Evolutionary conservation across 768 basidiomycete genomes (phyloP).

Genomic region (Pleurotus giganteus): DNA sequence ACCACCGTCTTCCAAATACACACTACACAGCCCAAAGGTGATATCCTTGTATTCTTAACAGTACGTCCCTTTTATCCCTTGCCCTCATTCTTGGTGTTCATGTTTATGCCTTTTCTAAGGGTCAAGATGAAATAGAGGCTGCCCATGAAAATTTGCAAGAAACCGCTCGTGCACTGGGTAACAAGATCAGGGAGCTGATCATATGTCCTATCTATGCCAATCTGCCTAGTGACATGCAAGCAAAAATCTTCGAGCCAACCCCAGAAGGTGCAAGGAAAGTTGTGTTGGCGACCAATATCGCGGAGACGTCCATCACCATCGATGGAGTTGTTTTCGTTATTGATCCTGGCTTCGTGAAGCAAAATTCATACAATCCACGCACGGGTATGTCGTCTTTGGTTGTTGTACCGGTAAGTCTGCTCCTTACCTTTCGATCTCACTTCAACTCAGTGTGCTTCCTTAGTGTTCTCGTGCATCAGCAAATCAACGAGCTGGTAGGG

Average conservation of each 20-base stretch:
- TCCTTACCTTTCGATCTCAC: not conserved
- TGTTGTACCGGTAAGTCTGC: slow-evolving; percentile 81
- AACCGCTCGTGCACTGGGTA: slow-evolving; percentile 90
- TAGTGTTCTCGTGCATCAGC: slow-evolving; percentile 97
- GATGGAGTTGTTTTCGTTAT: slow-evolving; percentile 99
- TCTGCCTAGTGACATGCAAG: slow-evolving; percentile 98
- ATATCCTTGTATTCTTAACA: slow-evolving; percentile 96
- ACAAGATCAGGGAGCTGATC: slow-evolving; percentile 92
- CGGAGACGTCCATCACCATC: slow-evolving; percentile 99
- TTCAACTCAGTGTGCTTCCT: not conserved
- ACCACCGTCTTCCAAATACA: slow-evolving; percentile 99
- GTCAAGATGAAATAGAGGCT: slow-evolving; percentile 99
- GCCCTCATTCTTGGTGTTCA: not conserved
- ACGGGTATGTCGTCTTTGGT: slow-evolving; percentile 98
- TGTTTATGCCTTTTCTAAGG: slow-evolving; percentile 40
- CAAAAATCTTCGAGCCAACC: slow-evolving; percentile 99
- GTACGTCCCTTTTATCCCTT: slow-evolving; percentile 38
- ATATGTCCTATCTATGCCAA: slow-evolving; percentile 99
- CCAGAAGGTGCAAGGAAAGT: slow-evolving; percentile 96
- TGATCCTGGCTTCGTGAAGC: slow-evolving; percentile 98
- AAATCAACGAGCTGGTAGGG: slow-evolving; percentile 94
- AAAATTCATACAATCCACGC: slow-evolving; percentile 97
- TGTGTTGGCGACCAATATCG: slow-evolving; percentile 97
- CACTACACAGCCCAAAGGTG: slow-evolving; percentile 96
- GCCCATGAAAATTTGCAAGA: slow-evolving; percentile 96